Conservation (phyloP, 495 filamentous ascomycete genomes). For the Lentithecium fluviatile region DNA sequence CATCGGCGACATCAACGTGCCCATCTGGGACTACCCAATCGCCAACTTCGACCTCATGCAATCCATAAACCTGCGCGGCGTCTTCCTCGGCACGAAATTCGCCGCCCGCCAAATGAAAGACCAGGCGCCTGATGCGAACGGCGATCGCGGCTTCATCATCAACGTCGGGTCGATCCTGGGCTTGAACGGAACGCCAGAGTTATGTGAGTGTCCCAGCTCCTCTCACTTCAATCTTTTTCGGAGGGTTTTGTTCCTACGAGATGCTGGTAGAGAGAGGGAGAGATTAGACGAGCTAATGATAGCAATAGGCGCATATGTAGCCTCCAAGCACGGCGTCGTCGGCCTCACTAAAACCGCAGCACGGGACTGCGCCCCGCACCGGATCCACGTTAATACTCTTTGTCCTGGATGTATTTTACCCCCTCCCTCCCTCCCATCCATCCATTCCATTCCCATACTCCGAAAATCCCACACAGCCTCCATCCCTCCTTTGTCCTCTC, state of each 20-base stretch:
- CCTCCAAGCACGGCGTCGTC: constrained; percentile 54
- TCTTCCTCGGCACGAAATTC: constrained; percentile 55
- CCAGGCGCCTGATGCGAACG: constrained; percentile 48
- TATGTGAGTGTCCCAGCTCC: too few relatives aligned
- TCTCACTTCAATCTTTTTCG: constrained; percentile 18
- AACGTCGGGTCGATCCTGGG: constrained; percentile 54
- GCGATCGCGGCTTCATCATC: constrained; percentile 57
- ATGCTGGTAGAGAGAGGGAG: background rate
- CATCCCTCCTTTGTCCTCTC: background rate
- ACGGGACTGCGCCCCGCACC: constrained; percentile 52
- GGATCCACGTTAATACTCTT: constrained; percentile 57
- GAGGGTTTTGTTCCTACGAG: background rate
- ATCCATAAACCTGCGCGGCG: constrained; percentile 48
- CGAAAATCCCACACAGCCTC: too few relatives aligned
- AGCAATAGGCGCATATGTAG: constrained; percentile 48
- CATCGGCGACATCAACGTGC: constrained; percentile 37
- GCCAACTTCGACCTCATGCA: constrained; percentile 49
- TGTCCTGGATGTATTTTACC: constrained; percentile 56
- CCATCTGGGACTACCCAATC: constrained; percentile 47
- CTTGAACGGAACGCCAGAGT: constrained; percentile 39
- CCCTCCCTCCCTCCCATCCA: background rate
- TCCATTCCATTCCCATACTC: too few relatives aligned
- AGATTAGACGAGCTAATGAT: background rate
- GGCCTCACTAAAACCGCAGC: constrained; percentile 52
- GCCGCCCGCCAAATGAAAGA: constrained; percentile 53